Base-by-base conservation (phyloP, 371 early-diverging fungal genomes). In the Syncephalis plumigaleata region DNA sequence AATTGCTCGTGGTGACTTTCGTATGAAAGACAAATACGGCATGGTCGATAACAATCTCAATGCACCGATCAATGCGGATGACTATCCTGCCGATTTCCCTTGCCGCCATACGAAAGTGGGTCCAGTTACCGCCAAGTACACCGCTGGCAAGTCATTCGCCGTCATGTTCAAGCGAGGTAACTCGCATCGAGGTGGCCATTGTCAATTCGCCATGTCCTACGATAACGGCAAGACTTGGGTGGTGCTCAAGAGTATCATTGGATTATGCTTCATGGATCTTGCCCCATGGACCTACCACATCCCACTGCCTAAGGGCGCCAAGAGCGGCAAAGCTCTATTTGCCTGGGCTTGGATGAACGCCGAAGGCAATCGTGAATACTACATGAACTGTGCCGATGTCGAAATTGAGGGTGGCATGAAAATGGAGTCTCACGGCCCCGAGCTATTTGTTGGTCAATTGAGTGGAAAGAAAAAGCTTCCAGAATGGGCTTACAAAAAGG, bases 341-440 rank as follows among this genome's bases (percentile, higher is more conserved):
- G 67, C 69, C 1, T 82, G 82, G 83, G 55, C 67, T 1, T 82
- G 78, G 78, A 67, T 73, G 36, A 75, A 75, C 55, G 73, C 72
- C 9, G 55, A 57, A 4, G 75, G 73, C 2, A 66, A 70, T 53
- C 67, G 65, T 23, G 82, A 79, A 55, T 81, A 61, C 44, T 83
- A 84, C 59, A 72, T 70, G 70, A 68, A 73, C 54, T 81, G 83
- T 52, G 72, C 74, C n/a, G 82, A 81, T 47, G 63, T 80, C 39
- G 60, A 58, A 37, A 68, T 82, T 38, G 23, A 26, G 17, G 50
- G 48, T 25, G 42, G 42, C 9, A 39, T 17, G 15, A 9, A 23
- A 42, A 20, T 9, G 49, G 49, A 17, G 21, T 22, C 20, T 48
- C 11, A 48, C 23, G 49, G 49, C 9, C 49, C 49, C 27, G 15